Base-by-base conservation (phyloP, 768 basidiomycete species). In the Daedaleopsis sinensis region DNA sequence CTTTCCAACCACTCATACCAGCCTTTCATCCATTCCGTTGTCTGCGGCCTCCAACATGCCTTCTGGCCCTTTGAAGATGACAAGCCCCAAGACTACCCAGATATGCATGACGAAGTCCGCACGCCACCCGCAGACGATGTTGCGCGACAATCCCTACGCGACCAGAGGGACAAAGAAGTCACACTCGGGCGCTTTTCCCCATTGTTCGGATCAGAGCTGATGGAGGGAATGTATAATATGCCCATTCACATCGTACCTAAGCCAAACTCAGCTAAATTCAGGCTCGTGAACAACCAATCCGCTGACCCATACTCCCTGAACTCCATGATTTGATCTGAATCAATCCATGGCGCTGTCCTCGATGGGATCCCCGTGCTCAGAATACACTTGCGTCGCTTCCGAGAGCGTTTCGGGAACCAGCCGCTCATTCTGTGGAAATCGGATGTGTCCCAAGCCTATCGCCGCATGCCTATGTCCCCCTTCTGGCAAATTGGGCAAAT, bases 21-120 rank as follows among this genome's bases (percentile, higher is more conserved):
- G 10, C 43, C 65, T 0, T 75, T 78, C 27, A 79, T 82, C 0
- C 5, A 63, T 0, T 81, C 76, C 0, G 73, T 81, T 0, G 38
- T 61, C 9, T 9, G 32, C 0, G 70, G 71, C 0, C 67, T 83
- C 0, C 58, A 66, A 0, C 64, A 77, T 1, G 81, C 82, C 1
- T 82, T 82, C 64, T 83, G 80, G 81, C 82, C 81, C 0, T 78
- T 60, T 57, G 76, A 76, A 0, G 60, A 75, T 16, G 74, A 74
- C 6, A 52, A 49, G 8, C 4, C 32, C 0, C 59, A 23, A 5
- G 70, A 67, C 32, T 76, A 73, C 18, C 52, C 39, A 9, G 74
- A 77, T 47, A 57, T 47, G 2, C 63, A 61, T 37, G 61, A 67
- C 10, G 56, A 59, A 19, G 10, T 16, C 0, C 53, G 58, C 11